Base-by-base conservation (phyloP, 2,329 filamentous ascomycete genomes). In the Cladophialophora carrionii region DNA sequence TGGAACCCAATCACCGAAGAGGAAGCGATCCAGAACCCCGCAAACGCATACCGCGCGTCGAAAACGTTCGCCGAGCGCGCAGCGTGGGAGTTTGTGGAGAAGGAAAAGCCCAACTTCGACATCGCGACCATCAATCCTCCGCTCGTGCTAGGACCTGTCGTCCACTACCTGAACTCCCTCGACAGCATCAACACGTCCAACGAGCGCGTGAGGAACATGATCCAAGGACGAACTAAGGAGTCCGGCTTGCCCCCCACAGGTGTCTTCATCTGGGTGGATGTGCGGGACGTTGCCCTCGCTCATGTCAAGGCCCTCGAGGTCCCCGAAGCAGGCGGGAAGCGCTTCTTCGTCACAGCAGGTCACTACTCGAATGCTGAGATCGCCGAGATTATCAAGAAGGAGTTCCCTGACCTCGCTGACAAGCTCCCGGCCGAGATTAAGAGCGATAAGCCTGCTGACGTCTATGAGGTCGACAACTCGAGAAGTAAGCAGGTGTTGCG, bases 111-210 rank as follows among this genome's bases (percentile, higher is more conserved):
- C 0, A 80, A 78, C 63, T 90, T 90, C 71, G 82, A 84, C 49
- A 73, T 90, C 32, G 79, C 83, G 10, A 86, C 85, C 5, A 85
- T 90, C 71, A 86, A 85, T 72, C 84, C 85, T 58, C 87, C 87
- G 0, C 79, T 85, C 62, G 85, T 87, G 0, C 83, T 89, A 48
- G 88, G 88, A 0, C 87, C 88, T 0, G 77, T 89, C 7, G 83
- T 87, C 57, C 83, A 88, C 70, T 86, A 87, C 69, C 80, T 92
- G 2, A 83, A 87, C 66, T 83, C 79, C 24, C 80, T 90, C 0
- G 83, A 86, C n/a, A 79, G 78, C 1, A 79, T 92, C 67, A 93
- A 92, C 78, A 90, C 88, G 1, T 90, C 88, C 14, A 92, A 92
- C 74, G 83, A 87, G 70, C 84, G 87, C 22, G 83, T 91, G 61